These are phyloP conservation scores for Sclerospora graminicola DNA, from an alignment of 352 stramenopile species.

Conservation along the genomic window DNA sequence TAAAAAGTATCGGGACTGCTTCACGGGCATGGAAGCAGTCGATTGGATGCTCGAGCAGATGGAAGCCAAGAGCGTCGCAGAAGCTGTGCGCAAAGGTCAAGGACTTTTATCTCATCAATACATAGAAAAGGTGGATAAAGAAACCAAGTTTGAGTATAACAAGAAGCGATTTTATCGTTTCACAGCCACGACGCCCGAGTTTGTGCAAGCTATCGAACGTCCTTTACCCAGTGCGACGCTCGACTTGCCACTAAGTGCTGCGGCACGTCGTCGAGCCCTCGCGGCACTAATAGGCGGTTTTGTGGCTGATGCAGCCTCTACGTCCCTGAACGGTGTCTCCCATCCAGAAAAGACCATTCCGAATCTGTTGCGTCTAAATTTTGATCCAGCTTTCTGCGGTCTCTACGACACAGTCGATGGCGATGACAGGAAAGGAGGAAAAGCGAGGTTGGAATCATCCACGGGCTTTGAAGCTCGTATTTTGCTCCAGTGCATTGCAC, in stretches of 20 bases:
- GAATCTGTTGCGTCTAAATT: conserved; percentile 58
- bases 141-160: conserved; percentile 79
- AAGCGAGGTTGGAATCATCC: conserved; percentile 54
- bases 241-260: conserved; percentile 53
- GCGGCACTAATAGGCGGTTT: conserved; percentile 67
- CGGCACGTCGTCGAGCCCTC: conserved; percentile 43
- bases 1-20: conserved; percentile 76
- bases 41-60: conserved; percentile 84
- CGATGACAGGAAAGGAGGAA: conserved; percentile 23
- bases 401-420: conserved; percentile 37
- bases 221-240: conserved; percentile 41
- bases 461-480: conserved; percentile 72
- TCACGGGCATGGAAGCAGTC: conserved; percentile 76
- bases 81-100: conserved; percentile 75
- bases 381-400: conserved; percentile 70
- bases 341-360: conserved; percentile 73
- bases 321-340: conserved; percentile 65
- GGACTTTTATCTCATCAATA: conserved; percentile 50
- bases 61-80: conserved; percentile 69
- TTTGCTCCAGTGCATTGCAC: conserved; percentile 58
- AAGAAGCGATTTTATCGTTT: conserved; percentile 78
- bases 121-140: conserved; percentile 76
- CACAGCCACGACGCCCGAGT: conserved; percentile 65
- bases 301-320: conserved; percentile 66
- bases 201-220: conserved; percentile 37